Conservation (phyloP, 352 stramenopile species). For the Globisporangium carolinianum region DNA sequence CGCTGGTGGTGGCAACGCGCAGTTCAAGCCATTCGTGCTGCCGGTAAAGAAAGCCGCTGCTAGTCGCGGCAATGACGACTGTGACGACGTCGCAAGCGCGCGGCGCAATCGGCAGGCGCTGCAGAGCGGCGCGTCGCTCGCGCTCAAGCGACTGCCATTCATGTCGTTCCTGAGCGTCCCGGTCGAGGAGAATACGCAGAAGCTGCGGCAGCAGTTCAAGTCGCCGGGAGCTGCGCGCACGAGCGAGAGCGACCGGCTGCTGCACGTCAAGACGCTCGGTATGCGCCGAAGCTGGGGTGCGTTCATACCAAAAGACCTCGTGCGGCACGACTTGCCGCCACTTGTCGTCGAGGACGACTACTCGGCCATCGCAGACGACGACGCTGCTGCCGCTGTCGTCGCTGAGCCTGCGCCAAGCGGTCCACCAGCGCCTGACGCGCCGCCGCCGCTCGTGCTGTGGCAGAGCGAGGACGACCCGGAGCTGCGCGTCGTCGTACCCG, state of each 20-base stretch:
- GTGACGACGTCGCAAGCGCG: slow-evolving; percentile 23
- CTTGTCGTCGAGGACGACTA: slow-evolving; percentile 59
- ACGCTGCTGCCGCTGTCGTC: slow-evolving; percentile 12
- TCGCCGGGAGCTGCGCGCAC: slow-evolving; percentile 64
- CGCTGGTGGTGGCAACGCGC: slow-evolving; percentile 12
- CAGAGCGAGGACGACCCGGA: slow-evolving; percentile 56
- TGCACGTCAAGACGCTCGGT: slow-evolving; percentile 81
- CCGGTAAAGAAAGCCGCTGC: slow-evolving; percentile 32
- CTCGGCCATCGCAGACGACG: slow-evolving; percentile 20
- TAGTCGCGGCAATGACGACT: slow-evolving; percentile 18
- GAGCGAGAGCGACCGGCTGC: slow-evolving; percentile 64
- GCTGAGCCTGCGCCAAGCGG: slow-evolving; percentile 18
- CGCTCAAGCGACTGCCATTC: slow-evolving; percentile 75
- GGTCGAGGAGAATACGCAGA: slow-evolving; percentile 40
- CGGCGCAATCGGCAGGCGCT: slow-evolving; percentile 44
- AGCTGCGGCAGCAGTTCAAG: slow-evolving; percentile 67
- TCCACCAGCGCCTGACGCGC: slow-evolving; percentile 21
- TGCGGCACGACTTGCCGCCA: slow-evolving; percentile 56
- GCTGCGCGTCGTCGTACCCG: slow-evolving; percentile 71
- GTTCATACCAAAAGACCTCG: slow-evolving; percentile 37
- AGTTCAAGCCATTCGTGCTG: slow-evolving; percentile 79
- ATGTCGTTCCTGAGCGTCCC: slow-evolving; percentile 76
- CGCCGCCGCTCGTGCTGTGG: slow-evolving; percentile 77
- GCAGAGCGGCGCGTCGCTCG: slow-evolving; percentile 38
- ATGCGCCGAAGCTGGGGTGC: slow-evolving; percentile 61